Conservation (phyloP, 192 early-diverging fungal species). For the Entophlyctis luteolus region DNA sequence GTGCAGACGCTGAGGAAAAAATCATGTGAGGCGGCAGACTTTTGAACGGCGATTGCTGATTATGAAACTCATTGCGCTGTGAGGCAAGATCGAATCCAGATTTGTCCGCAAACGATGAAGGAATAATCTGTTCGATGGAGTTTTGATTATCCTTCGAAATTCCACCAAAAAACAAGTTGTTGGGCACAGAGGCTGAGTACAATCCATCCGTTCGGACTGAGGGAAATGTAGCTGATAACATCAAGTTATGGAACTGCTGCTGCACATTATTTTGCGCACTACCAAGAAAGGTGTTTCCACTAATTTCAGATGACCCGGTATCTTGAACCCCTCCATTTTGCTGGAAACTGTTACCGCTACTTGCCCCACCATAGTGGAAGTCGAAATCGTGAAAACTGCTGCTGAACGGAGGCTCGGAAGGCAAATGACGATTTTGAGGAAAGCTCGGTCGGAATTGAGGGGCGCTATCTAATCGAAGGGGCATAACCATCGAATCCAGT, state of each 20-base stretch:
- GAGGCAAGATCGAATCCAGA: neutral
- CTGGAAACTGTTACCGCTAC: no score
- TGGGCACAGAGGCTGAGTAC: slow-evolving; percentile 21
- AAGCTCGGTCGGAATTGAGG: neutral
- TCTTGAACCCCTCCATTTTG: no score
- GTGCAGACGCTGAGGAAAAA: neutral
- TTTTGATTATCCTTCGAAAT: neutral
- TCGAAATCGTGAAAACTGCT: slow-evolving; percentile 5
- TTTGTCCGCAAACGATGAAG: neutral
- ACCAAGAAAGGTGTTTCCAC: no score
- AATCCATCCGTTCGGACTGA: neutral
- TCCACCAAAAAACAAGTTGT: slow-evolving; percentile 13
- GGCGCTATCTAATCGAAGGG: no score
- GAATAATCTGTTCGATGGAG: neutral
- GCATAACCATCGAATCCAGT: no score
- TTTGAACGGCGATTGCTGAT: neutral
- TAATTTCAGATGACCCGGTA: no score
- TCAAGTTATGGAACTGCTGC: slow-evolving; percentile 4
- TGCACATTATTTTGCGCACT: neutral
- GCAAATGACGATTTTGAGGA: slow-evolving; percentile 5
- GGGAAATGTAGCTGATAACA: slow-evolving; percentile 11
- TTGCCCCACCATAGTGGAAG: neutral
- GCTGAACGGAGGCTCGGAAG: neutral
- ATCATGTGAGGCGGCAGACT: slow-evolving; percentile 21
- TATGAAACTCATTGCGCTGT: slow-evolving; percentile 1